Percentiles rank a stretch among this genome's conserved stretches.
These are phyloP conservation scores for Nosema muscidifuracis DNA, from an alignment of 371 early-diverging fungal species.

Conservation along the genomic window DNA sequence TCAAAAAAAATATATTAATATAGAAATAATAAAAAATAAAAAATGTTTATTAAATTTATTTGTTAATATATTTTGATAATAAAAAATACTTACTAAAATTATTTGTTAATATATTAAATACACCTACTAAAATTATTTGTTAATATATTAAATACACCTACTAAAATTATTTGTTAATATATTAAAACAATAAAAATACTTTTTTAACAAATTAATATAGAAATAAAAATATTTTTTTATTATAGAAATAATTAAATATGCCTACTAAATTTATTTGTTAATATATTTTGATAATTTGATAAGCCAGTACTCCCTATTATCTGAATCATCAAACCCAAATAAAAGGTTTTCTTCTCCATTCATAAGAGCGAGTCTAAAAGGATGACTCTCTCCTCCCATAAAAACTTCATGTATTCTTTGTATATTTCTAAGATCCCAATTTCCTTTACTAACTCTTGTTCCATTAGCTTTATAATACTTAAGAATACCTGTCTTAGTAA, in stretches of 20 bases:
- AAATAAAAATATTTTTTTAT: background rate
- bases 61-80: too few relatives aligned
- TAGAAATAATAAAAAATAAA: too few relatives aligned
- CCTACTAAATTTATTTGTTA: constrained; percentile 1
- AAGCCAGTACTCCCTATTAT: constrained; percentile 51
- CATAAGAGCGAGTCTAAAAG: constrained; percentile 31
- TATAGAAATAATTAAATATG: background rate
- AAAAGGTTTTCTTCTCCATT: background rate
- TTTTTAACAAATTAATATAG: too few relatives aligned
- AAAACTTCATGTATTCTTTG: constrained; percentile 2
- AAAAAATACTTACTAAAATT: too few relatives aligned
- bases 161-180: too few relatives aligned
- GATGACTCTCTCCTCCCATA: constrained; percentile 24
- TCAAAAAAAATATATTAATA: too few relatives aligned
- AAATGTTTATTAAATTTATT: too few relatives aligned
- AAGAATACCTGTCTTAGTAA: constrained; percentile 47
- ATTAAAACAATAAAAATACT: too few relatives aligned
- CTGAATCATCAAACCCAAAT: constrained; percentile 46
- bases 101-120: too few relatives aligned
- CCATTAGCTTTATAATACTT: constrained; percentile 48
- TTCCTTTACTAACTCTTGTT: constrained; percentile 41
- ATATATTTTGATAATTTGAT: constrained; percentile 8
- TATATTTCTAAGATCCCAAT: constrained; percentile 33
- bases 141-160: too few relatives aligned
- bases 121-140: too few relatives aligned